These are phyloP conservation scores for Wallacemonas rigidus DNA, from an alignment of 208 protist genomes.

Conservation along the genomic window DNA sequence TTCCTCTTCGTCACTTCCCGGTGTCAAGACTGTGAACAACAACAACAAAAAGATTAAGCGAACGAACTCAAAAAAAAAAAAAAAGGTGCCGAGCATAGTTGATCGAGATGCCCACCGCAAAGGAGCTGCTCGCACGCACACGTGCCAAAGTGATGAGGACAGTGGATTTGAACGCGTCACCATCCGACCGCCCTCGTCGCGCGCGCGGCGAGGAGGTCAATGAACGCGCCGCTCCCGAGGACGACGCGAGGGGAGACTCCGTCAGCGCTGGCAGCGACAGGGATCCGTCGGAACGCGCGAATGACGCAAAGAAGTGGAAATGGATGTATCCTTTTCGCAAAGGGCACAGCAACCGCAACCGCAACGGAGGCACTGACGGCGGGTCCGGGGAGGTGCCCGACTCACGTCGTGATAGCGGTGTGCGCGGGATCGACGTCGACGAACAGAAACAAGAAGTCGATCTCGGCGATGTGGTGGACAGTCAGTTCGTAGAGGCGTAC, in stretches of 20 bases:
- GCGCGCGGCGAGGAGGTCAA: background rate
- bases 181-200: background rate
- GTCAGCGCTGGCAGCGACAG: background rate
- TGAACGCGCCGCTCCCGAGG: background rate
- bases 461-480: background rate
- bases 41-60: background rate
- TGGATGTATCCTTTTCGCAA: too few relatives aligned
- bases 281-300: too few relatives aligned
- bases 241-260: background rate
- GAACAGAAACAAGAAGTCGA: background rate
- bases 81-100: background rate
- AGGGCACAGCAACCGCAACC: background rate
- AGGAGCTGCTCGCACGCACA: conserved; percentile 23
- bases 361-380: background rate
- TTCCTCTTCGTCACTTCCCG: background rate
- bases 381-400: background rate
- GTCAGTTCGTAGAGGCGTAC: background rate
- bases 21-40: too few relatives aligned
- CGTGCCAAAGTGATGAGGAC: conserved; percentile 1
- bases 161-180: background rate
- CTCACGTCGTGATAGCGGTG: background rate
- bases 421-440: background rate
- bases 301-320: too few relatives aligned
- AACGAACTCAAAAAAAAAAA: background rate
- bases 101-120: conserved; percentile 21